Conservation (phyloP, 371 early-diverging fungal genomes). For the Mortierella sp. region DNA sequence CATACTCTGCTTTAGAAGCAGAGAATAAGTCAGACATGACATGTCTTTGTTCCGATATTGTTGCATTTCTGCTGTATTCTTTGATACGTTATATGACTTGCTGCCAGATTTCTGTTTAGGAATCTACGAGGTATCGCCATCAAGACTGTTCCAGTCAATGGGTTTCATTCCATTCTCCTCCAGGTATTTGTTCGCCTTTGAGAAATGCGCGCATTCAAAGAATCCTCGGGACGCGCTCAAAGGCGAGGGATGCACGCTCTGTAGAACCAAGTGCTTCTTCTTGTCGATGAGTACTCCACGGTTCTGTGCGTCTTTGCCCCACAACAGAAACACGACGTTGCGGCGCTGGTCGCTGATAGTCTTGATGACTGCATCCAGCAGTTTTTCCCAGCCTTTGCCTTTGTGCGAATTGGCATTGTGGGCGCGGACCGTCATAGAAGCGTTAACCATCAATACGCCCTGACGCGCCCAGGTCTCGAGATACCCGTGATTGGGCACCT, state of each 20-base stretch:
- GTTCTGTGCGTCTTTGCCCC: slow-evolving; percentile 94
- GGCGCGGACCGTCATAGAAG: slow-evolving; percentile 91
- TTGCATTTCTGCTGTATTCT: too few species aligned
- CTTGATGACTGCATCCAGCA: slow-evolving; percentile 88
- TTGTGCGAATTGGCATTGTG: slow-evolving; percentile 90
- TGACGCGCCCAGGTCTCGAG: slow-evolving; percentile 88
- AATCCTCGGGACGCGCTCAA: slow-evolving; percentile 92
- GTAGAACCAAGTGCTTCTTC: slow-evolving; percentile 88
- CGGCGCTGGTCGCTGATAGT: slow-evolving; percentile 72
- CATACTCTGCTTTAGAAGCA: too few species aligned
- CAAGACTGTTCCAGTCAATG: slow-evolving; percentile 83
- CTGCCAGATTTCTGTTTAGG: too few species aligned
- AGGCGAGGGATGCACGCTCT: slow-evolving; percentile 96
- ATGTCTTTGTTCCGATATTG: too few species aligned
- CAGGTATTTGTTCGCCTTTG: slow-evolving; percentile 93
- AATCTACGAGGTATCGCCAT: slow-evolving; percentile 23
- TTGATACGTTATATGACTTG: too few species aligned
- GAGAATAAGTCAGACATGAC: too few species aligned
- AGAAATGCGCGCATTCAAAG: slow-evolving; percentile 92
- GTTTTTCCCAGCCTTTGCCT: slow-evolving; percentile 89
- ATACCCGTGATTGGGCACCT: slow-evolving; percentile 73
- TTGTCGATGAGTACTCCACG: slow-evolving; percentile 72
- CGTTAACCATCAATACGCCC: slow-evolving; percentile 96
- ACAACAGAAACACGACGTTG: slow-evolving; percentile 96
- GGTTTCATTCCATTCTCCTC: slow-evolving; percentile 63